A percentile compares a stretch with the other conserved stretches of the same genome.
phyloP scores from a whole-genome alignment of 164 flowering plant species.

The Vitis rotundifolia region DNA sequence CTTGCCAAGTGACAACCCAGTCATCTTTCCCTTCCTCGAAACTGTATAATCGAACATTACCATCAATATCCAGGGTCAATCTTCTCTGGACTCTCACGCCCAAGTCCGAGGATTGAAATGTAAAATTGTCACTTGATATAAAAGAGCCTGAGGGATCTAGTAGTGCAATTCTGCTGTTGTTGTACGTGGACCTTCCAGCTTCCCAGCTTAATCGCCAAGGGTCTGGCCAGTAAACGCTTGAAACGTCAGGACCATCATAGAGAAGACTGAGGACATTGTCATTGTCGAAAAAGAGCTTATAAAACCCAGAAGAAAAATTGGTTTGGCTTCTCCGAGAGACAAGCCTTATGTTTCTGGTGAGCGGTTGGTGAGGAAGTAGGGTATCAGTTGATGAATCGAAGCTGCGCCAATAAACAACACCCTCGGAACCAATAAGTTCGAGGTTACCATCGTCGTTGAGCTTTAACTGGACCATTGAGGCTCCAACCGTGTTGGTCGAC shows the following conservation, averaged over 20 bases:
- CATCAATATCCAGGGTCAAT: conserved; percentile 31
- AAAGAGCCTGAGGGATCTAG: conserved; percentile 23
- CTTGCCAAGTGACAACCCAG: conserved; percentile 29
- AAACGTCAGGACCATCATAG: conserved; percentile 17
- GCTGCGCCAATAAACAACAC: conserved; percentile 26
- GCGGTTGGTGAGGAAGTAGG: conserved; percentile 40
- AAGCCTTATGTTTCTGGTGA: conserved; percentile 16
- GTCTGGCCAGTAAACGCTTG: conserved; percentile 38
- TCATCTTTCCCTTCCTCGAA: too few species aligned
- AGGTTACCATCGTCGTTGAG: conserved; percentile 39
- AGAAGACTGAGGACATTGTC: conserved; percentile 35
- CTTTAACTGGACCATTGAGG: background rate
- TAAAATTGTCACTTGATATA: conserved; percentile 13
- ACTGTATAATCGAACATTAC: conserved; percentile 28
- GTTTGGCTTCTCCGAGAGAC: conserved; percentile 29
- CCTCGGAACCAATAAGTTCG: conserved; percentile 8
- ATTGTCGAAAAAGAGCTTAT: conserved; percentile 35
- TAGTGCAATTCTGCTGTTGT: conserved; percentile 23
- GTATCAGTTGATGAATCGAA: conserved; percentile 46
- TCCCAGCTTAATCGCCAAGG: background rate
- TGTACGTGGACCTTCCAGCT: conserved; percentile 16
- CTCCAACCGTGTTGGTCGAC: conserved; percentile 16
- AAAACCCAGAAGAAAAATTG: conserved; percentile 34
- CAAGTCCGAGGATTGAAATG: conserved; percentile 12
- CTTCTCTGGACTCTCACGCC: conserved; percentile 13